These are phyloP conservation scores for Trapa incisa DNA, from an alignment of 345 rosid species.

Conservation along the genomic window DNA sequence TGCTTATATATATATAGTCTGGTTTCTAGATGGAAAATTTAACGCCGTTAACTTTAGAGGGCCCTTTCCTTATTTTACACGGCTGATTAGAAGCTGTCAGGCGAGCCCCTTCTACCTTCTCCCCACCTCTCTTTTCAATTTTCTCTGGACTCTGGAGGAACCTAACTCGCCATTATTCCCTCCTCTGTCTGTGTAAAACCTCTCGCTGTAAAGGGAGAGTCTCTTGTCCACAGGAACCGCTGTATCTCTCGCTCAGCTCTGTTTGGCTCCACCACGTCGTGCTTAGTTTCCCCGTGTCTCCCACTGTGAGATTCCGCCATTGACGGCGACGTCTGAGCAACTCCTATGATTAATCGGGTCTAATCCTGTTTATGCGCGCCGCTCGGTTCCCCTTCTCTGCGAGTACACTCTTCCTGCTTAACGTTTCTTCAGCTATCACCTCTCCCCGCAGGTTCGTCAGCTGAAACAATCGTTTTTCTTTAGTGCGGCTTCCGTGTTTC, in stretches of 20 bases:
- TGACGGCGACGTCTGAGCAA: constrained; percentile 1
- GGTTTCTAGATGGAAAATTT: background rate
- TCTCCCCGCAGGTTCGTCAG: background rate
- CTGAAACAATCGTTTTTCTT: background rate
- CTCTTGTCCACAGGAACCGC: background rate
- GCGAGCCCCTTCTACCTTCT: constrained; percentile 10
- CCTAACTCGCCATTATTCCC: no score
- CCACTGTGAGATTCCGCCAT: constrained; percentile 4
- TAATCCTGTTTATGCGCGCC: background rate
- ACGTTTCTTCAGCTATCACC: background rate
- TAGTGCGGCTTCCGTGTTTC: constrained; percentile 14
- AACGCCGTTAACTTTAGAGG: constrained; percentile 19
- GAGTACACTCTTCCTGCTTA: background rate
- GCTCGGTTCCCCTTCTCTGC: background rate
- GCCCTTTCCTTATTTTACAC: no score
- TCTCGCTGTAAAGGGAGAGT: background rate
- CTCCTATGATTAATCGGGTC: background rate
- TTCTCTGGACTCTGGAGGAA: background rate
- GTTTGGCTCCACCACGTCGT: constrained; percentile 6
- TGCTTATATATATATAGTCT: no score
- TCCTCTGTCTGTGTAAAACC: background rate
- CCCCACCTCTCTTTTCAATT: constrained; percentile 4
- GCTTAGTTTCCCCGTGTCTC: background rate
- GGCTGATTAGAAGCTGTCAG: background rate
- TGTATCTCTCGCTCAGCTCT: background rate